Evolutionary conservation across 2,329 filamentous ascomycete species (phyloP), one percentile per base, ranked within the genome.

Genomic region (Cladorrhinum sp.): DNA sequence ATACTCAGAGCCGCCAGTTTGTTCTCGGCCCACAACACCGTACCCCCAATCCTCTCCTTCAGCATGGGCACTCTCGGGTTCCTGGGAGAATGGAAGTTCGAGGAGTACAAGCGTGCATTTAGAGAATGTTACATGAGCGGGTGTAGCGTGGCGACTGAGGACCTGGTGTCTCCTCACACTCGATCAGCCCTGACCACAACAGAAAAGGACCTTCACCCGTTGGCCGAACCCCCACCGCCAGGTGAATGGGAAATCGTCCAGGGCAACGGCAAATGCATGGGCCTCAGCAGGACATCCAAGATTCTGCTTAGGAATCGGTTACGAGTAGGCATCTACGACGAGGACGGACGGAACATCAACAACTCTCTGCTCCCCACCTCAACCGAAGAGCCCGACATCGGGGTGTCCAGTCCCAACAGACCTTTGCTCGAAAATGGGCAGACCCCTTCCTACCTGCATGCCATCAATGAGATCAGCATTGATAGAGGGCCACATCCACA

Each of bases 21-120:
- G 4, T 98, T 96, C 76, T 92, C 92, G 61, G 88, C 91, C 38
- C 87, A 90, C 50, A 81, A 84, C 1, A 86, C 86, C 49, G 93
- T 99, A 0, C 95, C 95, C 0, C 95, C 95, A 0, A 90, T 99
- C 32, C 79, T 99, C 7, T 92, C 91, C 1, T 99, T 99, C 72
- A 96, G 92, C 72, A 97, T 99, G 91, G 95, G 95, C 5, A 96
- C 93, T 0, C 79, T 99, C 0, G 95, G 95, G 0, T 99, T 99
- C 67, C 78, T 99, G 7, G 93, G 93, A 16, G 93, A 98, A 75
- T 99, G 93, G 93, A 96, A 95, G 69, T 98, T 98, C 72, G 81
- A 82, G 6, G 93, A 98, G 69, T 91, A 96, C 77, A 96, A 96
- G 76, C 84, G 91, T 53, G 95, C 95, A 0, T 96, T 96, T 78